Percentiles rank a stretch among this genome's conserved stretches.
These are phyloP conservation scores for Chiua sp. DNA, from an alignment of 1,284 basidiomycete genomes.

Conservation along the genomic window DNA sequence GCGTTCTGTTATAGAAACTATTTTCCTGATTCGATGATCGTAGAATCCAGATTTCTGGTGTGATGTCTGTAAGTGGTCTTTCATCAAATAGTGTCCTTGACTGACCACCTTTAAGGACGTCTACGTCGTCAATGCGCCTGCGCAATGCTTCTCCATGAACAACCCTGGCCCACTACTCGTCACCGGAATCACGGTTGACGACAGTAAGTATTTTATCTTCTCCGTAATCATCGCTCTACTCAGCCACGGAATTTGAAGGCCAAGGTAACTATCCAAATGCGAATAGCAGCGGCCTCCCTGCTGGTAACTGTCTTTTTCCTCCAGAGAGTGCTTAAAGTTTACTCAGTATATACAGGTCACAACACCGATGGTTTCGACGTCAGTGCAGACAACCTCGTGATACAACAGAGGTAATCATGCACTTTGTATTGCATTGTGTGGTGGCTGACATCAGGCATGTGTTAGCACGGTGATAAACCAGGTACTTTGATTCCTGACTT, in stretches of 20 bases:
- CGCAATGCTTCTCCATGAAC: slow-evolving; percentile 41
- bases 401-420: slow-evolving; percentile 41
- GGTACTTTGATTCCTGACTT: slow-evolving; percentile 12
- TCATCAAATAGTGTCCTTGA: neutral
- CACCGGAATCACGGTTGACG: slow-evolving; percentile 44
- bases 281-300: slow-evolving; percentile 23
- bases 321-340: neutral
- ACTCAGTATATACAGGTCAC: slow-evolving; percentile 34
- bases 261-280: slow-evolving; percentile 39
- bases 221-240: neutral
- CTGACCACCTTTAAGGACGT: slow-evolving; percentile 36
- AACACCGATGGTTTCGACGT: slow-evolving; percentile 66
- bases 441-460: slow-evolving; percentile 4
- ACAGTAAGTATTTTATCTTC: slow-evolving; percentile 40
- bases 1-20: neutral
- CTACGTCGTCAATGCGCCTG: slow-evolving; percentile 51
- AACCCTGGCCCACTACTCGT: slow-evolving; percentile 42
- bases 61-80: slow-evolving; percentile 22
- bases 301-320: slow-evolving; percentile 17
- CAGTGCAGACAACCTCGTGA: slow-evolving; percentile 47
- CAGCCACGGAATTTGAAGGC: slow-evolving; percentile 30
- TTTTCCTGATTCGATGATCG: slow-evolving; percentile 6
- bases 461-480: slow-evolving; percentile 37
- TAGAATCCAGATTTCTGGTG: slow-evolving; percentile 34
- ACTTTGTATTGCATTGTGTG: neutral